Evolutionary conservation across 2,329 filamentous ascomycete genomes (phyloP), one percentile per base, ranked within the genome.

Genomic region (Daldinia sp.): DNA sequence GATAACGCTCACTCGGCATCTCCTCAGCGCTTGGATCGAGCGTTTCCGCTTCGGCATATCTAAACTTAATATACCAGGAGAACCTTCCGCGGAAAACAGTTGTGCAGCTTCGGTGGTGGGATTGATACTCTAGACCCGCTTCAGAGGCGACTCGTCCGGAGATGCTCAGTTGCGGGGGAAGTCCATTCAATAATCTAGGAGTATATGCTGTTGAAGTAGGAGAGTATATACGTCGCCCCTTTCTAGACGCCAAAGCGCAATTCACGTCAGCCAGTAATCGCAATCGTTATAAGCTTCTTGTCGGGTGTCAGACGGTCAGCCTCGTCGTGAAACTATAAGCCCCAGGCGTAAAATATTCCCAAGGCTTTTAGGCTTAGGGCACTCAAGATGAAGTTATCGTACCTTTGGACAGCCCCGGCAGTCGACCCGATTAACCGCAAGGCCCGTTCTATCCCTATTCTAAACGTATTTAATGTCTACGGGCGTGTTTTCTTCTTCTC

Each of bases 351-450:
- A 11, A 10, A 56, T 30, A n/a, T 4, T 37, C 17, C 23, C 19
- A 41, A 17, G 39, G 9, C 37, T 54, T n/a, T n/a, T 35, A 34
- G 29, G 21, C 19, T 52, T 45, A 23, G 19, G 35, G 39, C 19
- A 15, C 39, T 32, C 62, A 66, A 58, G 23, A 76, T 79, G 75
- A 76, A 74, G 67, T 39, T 79, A 29, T 73, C 76, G 6, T 73
- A 78, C 67, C 76, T 82, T 7, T 86, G 80, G 77, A 75, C 71
- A 68, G 82, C 86, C 29, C 92, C 93, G 37, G 86, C 90, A 75
- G 79, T 96, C 79, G 96, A 96, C 76, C 92, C 93, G 8, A 85
- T 93, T 79, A 97, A 90, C 80, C 84, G 85, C 61, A 97, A 97
- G 76, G 93, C 93, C 55, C 87, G 85, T 63, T 91, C 91, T 0